Conservation (phyloP, 208 protist species). For the Trichomonas gallinae region DNA sequence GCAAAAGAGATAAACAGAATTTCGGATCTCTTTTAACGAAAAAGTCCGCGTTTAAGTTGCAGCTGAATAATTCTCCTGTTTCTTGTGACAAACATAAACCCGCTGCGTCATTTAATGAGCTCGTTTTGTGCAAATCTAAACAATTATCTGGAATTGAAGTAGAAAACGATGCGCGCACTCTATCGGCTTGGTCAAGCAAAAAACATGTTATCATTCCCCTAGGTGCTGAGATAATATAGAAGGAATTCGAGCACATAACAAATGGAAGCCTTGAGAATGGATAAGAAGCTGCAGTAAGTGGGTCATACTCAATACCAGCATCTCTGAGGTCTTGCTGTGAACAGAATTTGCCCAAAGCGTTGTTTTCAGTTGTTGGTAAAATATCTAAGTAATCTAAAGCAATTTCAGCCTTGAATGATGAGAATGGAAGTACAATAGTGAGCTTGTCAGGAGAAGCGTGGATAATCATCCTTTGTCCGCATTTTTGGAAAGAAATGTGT, state of each 20-base stretch:
- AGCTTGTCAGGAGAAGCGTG: not conserved
- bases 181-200: not conserved
- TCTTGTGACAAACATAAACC: not conserved
- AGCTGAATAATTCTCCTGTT: not conserved
- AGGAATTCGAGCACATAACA: not conserved
- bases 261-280: not conserved
- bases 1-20: not conserved
- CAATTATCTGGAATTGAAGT: not conserved
- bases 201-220: not conserved
- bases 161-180: not conserved
- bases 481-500: not conserved
- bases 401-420: not conserved
- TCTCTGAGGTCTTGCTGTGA: not conserved
- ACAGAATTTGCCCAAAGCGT: not conserved
- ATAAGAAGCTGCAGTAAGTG: not conserved
- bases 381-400: not conserved
- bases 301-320: not conserved
- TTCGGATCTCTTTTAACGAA: not conserved
- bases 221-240: not conserved
- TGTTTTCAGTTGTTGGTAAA: not conserved
- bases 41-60: not conserved
- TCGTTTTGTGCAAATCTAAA: not conserved
- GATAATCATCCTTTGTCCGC: not conserved
- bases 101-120: not conserved
- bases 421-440: not conserved